phyloP scores from a whole-genome alignment of 2,329 filamentous ascomycete genomes.

The Xylaria polymorpha region DNA sequence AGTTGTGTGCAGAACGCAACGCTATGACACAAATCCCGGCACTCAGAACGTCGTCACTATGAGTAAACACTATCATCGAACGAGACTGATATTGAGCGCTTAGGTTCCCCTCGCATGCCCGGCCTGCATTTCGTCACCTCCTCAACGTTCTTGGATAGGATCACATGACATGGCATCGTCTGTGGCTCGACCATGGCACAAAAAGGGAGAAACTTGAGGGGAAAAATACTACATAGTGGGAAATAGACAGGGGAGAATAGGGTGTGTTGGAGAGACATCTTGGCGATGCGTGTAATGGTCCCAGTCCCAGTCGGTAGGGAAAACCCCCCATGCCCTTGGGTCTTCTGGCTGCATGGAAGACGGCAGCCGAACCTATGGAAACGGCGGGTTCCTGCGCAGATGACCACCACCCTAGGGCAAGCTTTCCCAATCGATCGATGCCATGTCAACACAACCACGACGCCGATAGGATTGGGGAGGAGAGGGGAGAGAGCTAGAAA shows the following conservation, averaged over 20 bases:
- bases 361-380: conserved; percentile 49
- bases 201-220: neutral
- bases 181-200: conserved; percentile 23
- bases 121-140: conserved; percentile 16
- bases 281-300: conserved; percentile 26
- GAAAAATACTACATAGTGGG: conserved; percentile 1
- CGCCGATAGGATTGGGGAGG: conserved; percentile 26
- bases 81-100: neutral
- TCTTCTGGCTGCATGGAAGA: conserved; percentile 26
- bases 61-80: neutral
- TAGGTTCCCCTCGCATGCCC: neutral
- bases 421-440: conserved; percentile 43
- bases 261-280: conserved; percentile 10
- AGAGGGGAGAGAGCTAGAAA: conserved; percentile 20
- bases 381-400: conserved; percentile 53
- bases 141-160: neutral
- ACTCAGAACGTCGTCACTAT: neutral
- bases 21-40: neutral
- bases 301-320: conserved; percentile 26
- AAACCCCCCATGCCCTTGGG: conserved; percentile 5
- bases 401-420: conserved; percentile 46
- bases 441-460: conserved; percentile 44
- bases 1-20: conserved; percentile 4
- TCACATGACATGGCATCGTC: conserved; percentile 18
- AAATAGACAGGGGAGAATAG: neutral